phyloP scores from a whole-genome alignment of 495 filamentous ascomycete genomes.

The Aspergillus cristatus region DNA sequence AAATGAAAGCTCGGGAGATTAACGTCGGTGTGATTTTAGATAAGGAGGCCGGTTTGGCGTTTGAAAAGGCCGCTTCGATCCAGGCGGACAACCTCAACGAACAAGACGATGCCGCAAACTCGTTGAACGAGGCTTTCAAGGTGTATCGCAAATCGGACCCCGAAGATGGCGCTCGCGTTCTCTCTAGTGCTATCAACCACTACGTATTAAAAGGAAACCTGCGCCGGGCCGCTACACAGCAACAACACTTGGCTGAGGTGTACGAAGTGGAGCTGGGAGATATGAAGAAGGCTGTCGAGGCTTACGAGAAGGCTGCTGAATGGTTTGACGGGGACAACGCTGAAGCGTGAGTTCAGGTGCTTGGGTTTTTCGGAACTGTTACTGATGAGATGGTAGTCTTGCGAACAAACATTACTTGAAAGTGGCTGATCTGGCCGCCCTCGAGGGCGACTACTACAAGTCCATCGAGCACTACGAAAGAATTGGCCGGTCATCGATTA shows the following conservation, averaged over 20 bases:
- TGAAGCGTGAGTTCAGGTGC: constrained; percentile 51
- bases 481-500: constrained; percentile 60
- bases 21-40: constrained; percentile 35
- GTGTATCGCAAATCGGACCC: constrained; percentile 75
- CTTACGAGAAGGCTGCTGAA: constrained; percentile 70
- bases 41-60: constrained; percentile 71
- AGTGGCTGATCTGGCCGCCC: constrained; percentile 73
- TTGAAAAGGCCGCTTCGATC: constrained; percentile 69
- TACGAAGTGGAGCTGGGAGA: constrained; percentile 74
- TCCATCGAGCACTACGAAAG: constrained; percentile 73
- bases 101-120: constrained; percentile 80
- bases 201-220: constrained; percentile 81
- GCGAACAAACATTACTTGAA: constrained; percentile 89
- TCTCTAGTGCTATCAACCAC: constrained; percentile 65
- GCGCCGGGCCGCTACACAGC: constrained; percentile 75
- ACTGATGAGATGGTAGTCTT: constrained; percentile 36
- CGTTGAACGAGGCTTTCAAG: constrained; percentile 71
- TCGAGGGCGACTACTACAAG: constrained; percentile 72
- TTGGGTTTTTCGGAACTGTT: background rate
- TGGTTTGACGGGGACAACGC: constrained; percentile 86
- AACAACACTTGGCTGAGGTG: constrained; percentile 76
- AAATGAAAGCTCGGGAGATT: background rate
- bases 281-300: constrained; percentile 62
- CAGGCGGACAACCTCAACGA: constrained; percentile 72
- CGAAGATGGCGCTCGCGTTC: constrained; percentile 64